Evolutionary conservation across 2,329 filamentous ascomycete genomes (phyloP).

Genomic region (Zymoseptoria tritici): DNA sequence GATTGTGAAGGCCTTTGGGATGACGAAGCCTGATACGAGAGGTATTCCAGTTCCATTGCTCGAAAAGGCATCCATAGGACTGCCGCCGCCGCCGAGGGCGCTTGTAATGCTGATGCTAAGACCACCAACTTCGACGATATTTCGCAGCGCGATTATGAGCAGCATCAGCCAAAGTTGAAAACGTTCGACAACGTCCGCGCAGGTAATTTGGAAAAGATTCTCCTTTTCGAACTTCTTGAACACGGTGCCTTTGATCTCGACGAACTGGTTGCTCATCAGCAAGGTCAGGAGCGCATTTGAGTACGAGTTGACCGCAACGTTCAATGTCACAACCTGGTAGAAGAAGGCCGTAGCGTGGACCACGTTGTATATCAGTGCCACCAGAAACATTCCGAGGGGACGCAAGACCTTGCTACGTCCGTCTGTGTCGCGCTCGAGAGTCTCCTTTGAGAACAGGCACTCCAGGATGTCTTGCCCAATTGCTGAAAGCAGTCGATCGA

Average conservation of each 20-base stretch:
- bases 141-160: slow-evolving; percentile 89
- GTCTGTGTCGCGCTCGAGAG: slow-evolving; percentile 75
- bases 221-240: slow-evolving; percentile 99
- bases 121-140: slow-evolving; percentile 90
- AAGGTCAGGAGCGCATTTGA: slow-evolving; percentile 91
- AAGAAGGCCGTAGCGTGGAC: slow-evolving; percentile 82
- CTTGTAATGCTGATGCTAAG: slow-evolving; percentile 48
- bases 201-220: slow-evolving; percentile 92
- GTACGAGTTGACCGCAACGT: slow-evolving; percentile 97
- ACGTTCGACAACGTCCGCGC: slow-evolving; percentile 90
- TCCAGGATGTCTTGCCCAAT: slow-evolving; percentile 94
- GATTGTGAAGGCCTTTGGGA: slow-evolving; percentile 85
- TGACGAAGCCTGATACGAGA: slow-evolving; percentile 59
- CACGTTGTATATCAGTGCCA: slow-evolving; percentile 81
- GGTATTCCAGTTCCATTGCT: slow-evolving; percentile 42
- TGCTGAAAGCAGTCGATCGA: slow-evolving; percentile 81
- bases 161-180: slow-evolving; percentile 98
- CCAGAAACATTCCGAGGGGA: slow-evolving; percentile 82
- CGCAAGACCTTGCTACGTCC: slow-evolving; percentile 86
- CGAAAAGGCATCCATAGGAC: slow-evolving; percentile 22
- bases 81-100: slow-evolving; percentile 12
- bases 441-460: slow-evolving; percentile 89
- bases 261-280: slow-evolving; percentile 93
- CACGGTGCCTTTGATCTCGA: slow-evolving; percentile 96
- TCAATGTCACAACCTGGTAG: slow-evolving; percentile 95